These are phyloP conservation scores for Backusella westeae DNA, from an alignment of 192 early-diverging fungal genomes.

Conservation along the genomic window DNA sequence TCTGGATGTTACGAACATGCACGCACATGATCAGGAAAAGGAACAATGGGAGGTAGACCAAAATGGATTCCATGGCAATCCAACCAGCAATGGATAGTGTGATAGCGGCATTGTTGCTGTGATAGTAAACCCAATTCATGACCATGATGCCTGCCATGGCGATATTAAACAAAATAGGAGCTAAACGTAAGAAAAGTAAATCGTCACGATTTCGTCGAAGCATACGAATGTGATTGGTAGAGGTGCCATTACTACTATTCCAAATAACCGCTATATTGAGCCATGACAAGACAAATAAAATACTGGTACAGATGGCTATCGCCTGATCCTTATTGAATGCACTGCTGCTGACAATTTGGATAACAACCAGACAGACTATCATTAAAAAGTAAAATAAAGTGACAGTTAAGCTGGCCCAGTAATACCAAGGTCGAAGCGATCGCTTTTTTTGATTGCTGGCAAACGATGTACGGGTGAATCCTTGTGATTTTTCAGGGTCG, in stretches of 20 bases:
- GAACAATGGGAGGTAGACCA: background rate
- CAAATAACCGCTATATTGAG: constrained; percentile 7
- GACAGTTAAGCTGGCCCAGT: background rate
- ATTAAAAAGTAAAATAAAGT: background rate
- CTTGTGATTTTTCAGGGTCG: constrained; percentile 19
- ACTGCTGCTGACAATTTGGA: background rate
- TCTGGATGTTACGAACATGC: background rate
- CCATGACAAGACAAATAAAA: background rate
- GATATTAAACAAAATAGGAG: constrained; percentile 7
- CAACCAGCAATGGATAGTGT: background rate
- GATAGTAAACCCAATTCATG: background rate
- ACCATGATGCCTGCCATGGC: background rate
- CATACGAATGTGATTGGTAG: constrained; percentile 12
- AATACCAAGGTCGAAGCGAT: background rate
- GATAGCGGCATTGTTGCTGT: background rate
- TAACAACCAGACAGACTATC: background rate
- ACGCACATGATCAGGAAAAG: constrained; percentile 14
- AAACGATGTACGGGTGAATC: constrained; percentile 1
- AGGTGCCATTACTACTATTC: background rate
- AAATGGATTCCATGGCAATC: background rate
- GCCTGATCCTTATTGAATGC: background rate
- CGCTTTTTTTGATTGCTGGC: background rate
- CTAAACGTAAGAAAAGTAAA: constrained; percentile 4
- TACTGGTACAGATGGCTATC: background rate
- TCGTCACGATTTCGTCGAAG: constrained; percentile 13